phyloP scores from a whole-genome alignment of 441 rosid species.

The Brassica hybrid region DNA sequence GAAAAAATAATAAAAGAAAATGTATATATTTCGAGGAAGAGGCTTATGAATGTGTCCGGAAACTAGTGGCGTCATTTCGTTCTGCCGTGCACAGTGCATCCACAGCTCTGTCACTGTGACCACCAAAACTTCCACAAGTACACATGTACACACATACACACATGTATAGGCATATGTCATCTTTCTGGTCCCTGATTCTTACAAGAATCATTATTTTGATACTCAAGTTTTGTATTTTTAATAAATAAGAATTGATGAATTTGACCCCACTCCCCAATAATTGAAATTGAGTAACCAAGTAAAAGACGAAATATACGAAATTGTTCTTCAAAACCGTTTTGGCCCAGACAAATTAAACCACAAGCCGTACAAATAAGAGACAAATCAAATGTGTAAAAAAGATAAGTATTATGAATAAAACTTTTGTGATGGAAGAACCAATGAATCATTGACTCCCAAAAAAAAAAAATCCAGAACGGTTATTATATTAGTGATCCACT shows the following conservation, averaged over 20 bases:
- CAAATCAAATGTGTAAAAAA: neutral
- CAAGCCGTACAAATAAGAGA: constrained; percentile 32
- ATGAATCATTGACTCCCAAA: constrained; percentile 7
- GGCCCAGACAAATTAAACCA: constrained; percentile 34
- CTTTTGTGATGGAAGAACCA: constrained; percentile 17
- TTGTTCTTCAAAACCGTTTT: constrained; percentile 26
- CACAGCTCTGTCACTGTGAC: constrained; percentile 37
- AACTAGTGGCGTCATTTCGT: constrained; percentile 46
- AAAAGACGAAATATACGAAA: neutral
- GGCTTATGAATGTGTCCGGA: constrained; percentile 38
- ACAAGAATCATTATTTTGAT: constrained; percentile 30
- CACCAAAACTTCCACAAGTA: constrained; percentile 34
- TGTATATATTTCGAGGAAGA: constrained; percentile 30
- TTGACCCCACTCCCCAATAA: neutral
- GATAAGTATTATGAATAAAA: constrained; percentile 13
- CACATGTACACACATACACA: constrained; percentile 30
- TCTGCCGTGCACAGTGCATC: constrained; percentile 41
- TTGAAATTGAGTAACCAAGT: constrained; percentile 18
- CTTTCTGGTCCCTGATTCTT: constrained; percentile 38
- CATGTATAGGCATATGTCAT: constrained; percentile 36
- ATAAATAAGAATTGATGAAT: neutral
- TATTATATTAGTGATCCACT: constrained; percentile 12
- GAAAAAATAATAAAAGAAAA: constrained; percentile 15
- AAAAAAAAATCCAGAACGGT: constrained; percentile 3
- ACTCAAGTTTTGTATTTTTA: neutral